Evolutionary conservation across 805 yeast species (phyloP), one percentile per base, ranked within the genome.

Genomic region (Millerago galiae): DNA sequence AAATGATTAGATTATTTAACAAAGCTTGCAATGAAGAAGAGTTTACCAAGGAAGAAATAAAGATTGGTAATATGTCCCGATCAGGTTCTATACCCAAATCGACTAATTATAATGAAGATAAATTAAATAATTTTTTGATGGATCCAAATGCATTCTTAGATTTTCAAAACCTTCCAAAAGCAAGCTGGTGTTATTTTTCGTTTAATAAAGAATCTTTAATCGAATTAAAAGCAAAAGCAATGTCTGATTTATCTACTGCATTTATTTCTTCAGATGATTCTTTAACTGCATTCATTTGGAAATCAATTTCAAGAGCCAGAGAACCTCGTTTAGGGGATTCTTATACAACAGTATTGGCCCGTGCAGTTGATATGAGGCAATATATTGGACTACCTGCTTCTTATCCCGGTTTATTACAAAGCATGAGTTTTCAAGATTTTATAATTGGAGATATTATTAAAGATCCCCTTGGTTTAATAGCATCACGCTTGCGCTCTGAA

Each of bases 261-360:
- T 35, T 35, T 17, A 32, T 35, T 25, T 35, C 38, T 8, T 24
- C 24, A 7, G 38, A 35, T 35, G 38, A 35, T 27, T 35, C 29
- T 12, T 10, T 35, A 7, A 15, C 24, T 7, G 38, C 31, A 3
- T 27, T 35, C 5, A 16, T 35, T 17, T 35, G 38, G 38, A 11
- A 27, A 12, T n/a, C 38, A 8, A 21, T 26, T 15, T 16, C 38
- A 16, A 26, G n/a, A 12, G 21, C 38, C 6, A 18, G 38, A 15
- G 15, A 17, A 5, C 5, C n/a, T 8, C 2, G 32, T 7, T 2
- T 35, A 5, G 21, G 6, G 3, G 24, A 21, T 21, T 17, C 15
- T 9, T 4, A 7, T 13, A 9, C 5, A 10, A 18, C 38, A 3
- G 4, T 8, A 2, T 10, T 35, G 10, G 21, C 24, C 14, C 24